phyloP scores from a whole-genome alignment of 2,329 filamentous ascomycete genomes.

The Alternaria sp. region DNA sequence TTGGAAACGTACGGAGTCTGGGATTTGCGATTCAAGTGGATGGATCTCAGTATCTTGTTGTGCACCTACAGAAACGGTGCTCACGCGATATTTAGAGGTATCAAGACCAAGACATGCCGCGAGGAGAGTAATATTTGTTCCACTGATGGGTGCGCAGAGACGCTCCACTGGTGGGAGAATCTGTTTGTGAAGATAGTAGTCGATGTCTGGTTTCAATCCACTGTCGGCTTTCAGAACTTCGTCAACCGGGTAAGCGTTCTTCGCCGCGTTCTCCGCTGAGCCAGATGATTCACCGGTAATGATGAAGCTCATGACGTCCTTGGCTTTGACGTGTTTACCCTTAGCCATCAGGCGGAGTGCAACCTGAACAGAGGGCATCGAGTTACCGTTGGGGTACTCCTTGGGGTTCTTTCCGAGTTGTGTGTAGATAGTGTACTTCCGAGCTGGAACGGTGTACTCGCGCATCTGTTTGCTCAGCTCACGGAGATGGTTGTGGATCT shows the following conservation, averaged over 20 bases:
- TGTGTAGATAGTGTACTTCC: constrained; percentile 97
- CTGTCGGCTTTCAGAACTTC: constrained; percentile 83
- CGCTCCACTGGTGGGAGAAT: constrained; percentile 98
- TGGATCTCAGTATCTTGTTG: constrained; percentile 66
- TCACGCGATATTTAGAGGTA: constrained; percentile 82
- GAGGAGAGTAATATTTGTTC: constrained; percentile 87
- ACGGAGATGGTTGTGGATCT: constrained; percentile 91
- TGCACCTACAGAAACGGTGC: constrained; percentile 63
- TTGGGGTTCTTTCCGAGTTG: constrained; percentile 94
- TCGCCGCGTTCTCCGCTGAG: constrained; percentile 73
- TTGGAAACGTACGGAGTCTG: constrained; percentile 87
- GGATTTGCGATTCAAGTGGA: constrained; percentile 92
- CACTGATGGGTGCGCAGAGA: constrained; percentile 93
- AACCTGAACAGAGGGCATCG: constrained; percentile 97
- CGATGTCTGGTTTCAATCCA: constrained; percentile 84
- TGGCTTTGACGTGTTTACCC: constrained; percentile 87
- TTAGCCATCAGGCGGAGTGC: constrained; percentile 86
- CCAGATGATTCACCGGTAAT: constrained; percentile 77
- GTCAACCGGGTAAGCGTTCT: constrained; percentile 85
- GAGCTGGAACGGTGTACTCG: constrained; percentile 73
- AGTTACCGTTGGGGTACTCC: constrained; percentile 92
- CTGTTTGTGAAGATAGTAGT: constrained; percentile 98
- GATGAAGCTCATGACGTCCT: constrained; percentile 96
- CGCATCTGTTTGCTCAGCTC: constrained; percentile 89
- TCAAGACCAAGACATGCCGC: constrained; percentile 95